A percentile compares a stretch with the other conserved stretches of the same genome.
Evolutionary conservation across 805 yeast species (phyloP).

Genomic region (Cyberlindnera americana): DNA sequence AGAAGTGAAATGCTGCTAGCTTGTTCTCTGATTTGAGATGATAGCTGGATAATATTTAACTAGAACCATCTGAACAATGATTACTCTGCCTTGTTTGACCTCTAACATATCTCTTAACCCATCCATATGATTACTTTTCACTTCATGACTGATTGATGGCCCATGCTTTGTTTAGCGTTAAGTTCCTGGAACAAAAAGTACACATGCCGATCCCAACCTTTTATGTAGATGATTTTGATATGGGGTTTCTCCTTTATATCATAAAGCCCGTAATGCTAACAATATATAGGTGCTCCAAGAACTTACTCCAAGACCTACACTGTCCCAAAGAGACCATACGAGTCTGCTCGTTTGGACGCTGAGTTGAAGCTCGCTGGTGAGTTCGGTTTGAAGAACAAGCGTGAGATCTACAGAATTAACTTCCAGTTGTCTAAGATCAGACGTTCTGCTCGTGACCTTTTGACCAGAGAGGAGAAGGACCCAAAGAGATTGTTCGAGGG

Average conservation of each 20-base stretch:
- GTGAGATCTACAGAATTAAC: constrained; percentile 99
- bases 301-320: constrained; percentile 99
- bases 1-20: too few species aligned
- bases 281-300: constrained; percentile 86
- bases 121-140: constrained; percentile 1
- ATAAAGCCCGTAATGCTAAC: constrained; percentile 18
- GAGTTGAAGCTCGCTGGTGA: constrained; percentile 99
- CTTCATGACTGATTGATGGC: constrained; percentile 1
- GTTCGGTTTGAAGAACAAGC: constrained; percentile 99
- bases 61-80: not conserved
- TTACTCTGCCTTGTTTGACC: not conserved
- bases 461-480: constrained; percentile 99
- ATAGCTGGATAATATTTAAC: too few species aligned
- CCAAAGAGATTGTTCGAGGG: constrained; percentile 99
- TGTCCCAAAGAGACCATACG: constrained; percentile 99
- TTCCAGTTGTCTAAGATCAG: constrained; percentile 99
- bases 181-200: constrained; percentile 9
- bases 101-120: not conserved
- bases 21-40: too few species aligned
- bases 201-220: not conserved
- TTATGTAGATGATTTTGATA: constrained; percentile 14
- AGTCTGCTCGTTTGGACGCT: constrained; percentile 98
- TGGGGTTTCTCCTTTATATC: not conserved
- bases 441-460: constrained; percentile 99
- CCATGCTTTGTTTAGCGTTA: constrained; percentile 3